Base-by-base conservation (phyloP, 148 eudicot species). In the Beta vulgaris region DNA sequence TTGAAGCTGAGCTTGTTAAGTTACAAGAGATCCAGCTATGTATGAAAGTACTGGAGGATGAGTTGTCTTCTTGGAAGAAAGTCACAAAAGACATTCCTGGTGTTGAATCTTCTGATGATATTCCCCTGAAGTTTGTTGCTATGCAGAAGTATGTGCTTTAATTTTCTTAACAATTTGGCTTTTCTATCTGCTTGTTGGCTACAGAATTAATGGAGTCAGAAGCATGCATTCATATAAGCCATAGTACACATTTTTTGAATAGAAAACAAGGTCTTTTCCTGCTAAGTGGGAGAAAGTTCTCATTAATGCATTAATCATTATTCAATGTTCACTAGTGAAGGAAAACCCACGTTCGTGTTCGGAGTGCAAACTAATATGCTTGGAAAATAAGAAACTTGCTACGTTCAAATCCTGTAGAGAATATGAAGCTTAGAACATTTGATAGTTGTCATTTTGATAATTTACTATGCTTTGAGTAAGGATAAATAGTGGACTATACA, bases 21-120 rank as follows among this genome's bases (percentile, higher is more conserved):
- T 78, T 88, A 75, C 87, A 87, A 71, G 92, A 88, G 69, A 63
- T 83, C 57, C 88, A 96, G 87, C 72, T 83, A 61, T 83, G 71
- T 70, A 67, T 86, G 83, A 62, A 68, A 54, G 78, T 81, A 68
- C 72, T 92, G 73, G 97, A 92, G 78, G 93, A 92, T 74, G 99
- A 96, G 81, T 80, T 95, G 79, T 82, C 86, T 76, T 81, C 83
- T 71, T 96, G 97, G 98, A 91, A 88, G 84, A 83, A 82, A 63
- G 72, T 88, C 61, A 44, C 85, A 54, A 77, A 85, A 66, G 90
- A 89, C 71, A 82, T 96, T 78, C 98, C 97, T 69, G 97, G 93
- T 61, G 91, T 89, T 76, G 84, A 86, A 39, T 88, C 85, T 69
- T 87, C 91, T 48, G 97, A 91, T 79, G 99, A 91, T 73, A 74